Conservation (phyloP, 2,329 filamentous ascomycete species). For the Trichoderma sp. region DNA sequence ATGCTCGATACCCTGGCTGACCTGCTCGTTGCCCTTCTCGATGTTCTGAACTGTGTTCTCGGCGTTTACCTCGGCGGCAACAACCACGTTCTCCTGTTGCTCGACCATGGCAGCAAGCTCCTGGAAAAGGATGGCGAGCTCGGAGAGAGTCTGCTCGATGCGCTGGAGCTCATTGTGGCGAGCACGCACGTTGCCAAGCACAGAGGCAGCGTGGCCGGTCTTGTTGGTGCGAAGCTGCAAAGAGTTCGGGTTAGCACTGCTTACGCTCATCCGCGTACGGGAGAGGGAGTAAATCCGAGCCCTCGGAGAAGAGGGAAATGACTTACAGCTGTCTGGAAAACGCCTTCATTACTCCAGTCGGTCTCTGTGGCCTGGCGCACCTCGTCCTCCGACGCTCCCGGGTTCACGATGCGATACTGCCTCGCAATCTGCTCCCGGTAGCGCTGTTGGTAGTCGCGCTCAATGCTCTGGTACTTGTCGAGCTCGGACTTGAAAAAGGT, state of each 20-base stretch:
- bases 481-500: slow-evolving; percentile 69
- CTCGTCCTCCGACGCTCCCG: slow-evolving; percentile 71
- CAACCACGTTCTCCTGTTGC: slow-evolving; percentile 64
- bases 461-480: slow-evolving; percentile 66
- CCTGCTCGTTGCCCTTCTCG: slow-evolving; percentile 65
- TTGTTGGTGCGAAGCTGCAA: slow-evolving; percentile 70
- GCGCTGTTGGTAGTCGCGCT: slow-evolving; percentile 65
- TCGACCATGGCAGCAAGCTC: slow-evolving; percentile 73
- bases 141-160: slow-evolving; percentile 71
- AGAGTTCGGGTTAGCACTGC: slow-evolving; percentile 11
- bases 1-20: slow-evolving; percentile 64
- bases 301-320: not conserved
- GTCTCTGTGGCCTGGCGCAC: slow-evolving; percentile 65
- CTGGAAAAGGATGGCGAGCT: slow-evolving; percentile 68
- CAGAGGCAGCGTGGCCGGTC: slow-evolving; percentile 66
- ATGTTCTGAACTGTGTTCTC: slow-evolving; percentile 63
- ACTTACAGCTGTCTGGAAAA: slow-evolving; percentile 78
- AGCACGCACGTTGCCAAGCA: slow-evolving; percentile 74
- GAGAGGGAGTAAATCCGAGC: not conserved
- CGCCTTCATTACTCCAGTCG: slow-evolving; percentile 74
- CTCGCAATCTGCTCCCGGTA: slow-evolving; percentile 76
- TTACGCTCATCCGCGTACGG: not conserved
- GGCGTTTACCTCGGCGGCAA: slow-evolving; percentile 62
- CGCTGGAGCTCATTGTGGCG: slow-evolving; percentile 80
- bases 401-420: slow-evolving; percentile 79